phyloP scores from a whole-genome alignment of 2,329 filamentous ascomycete species.

The Fonsecaea pedrosoi region DNA sequence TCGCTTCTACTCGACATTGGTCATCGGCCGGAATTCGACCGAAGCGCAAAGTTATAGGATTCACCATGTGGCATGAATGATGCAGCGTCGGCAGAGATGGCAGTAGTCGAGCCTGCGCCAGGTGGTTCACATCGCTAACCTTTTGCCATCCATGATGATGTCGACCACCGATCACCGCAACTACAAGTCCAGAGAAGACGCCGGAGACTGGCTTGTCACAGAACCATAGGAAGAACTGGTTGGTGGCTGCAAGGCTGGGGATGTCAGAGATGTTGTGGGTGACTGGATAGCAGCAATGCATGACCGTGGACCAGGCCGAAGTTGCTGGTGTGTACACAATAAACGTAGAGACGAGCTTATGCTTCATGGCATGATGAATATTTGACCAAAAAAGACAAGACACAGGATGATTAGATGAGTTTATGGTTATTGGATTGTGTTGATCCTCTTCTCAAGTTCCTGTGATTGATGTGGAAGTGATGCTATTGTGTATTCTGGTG shows the following conservation, averaged over 20 bases:
- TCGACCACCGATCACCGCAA: not conserved
- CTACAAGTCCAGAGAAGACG: not conserved
- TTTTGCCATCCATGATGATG: not conserved
- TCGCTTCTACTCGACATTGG: not conserved
- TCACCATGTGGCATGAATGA: not conserved
- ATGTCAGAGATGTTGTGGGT: not conserved
- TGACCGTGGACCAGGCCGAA: not conserved
- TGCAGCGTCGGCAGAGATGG: not conserved
- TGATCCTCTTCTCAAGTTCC: not conserved
- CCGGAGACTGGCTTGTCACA: not conserved
- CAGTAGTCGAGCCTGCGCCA: not conserved
- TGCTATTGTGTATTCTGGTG: too few species aligned
- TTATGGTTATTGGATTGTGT: not conserved
- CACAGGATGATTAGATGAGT: not conserved
- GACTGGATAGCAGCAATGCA: not conserved
- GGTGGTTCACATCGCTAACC: not conserved
- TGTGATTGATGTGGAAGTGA: not conserved
- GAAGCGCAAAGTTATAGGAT: not conserved
- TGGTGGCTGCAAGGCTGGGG: not conserved
- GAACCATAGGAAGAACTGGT: not conserved
- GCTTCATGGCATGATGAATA: conserved; percentile 20
- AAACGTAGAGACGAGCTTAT: conserved; percentile 19
- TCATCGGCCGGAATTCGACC: not conserved
- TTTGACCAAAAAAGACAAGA: not conserved
- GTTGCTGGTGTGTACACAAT: conserved; percentile 4